Percentiles rank a stretch among this genome's conserved stretches.
Conservation (phyloP, 768 basidiomycete genomes). For the Suillus subluteus region DNA sequence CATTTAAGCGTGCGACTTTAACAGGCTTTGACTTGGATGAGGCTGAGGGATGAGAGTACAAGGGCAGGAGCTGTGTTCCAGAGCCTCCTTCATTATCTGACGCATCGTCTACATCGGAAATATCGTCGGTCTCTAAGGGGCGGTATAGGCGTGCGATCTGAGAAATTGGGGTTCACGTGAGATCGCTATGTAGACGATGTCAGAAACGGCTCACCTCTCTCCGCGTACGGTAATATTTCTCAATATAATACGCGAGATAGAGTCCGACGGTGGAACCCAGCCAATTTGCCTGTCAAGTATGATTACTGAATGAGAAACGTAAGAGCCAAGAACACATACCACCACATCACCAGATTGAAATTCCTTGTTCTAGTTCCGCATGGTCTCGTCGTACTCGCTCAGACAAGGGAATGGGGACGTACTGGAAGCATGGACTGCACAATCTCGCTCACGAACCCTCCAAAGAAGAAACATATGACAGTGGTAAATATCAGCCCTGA, state of each 20-base stretch:
- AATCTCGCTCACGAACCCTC: constrained; percentile 80
- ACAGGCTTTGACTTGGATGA: constrained; percentile 33
- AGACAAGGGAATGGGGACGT: constrained; percentile 24
- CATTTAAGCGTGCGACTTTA: constrained; percentile 46
- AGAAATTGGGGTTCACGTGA: constrained; percentile 4
- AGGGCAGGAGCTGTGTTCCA: constrained; percentile 63
- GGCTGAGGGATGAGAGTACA: constrained; percentile 32
- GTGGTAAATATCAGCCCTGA: constrained; percentile 68
- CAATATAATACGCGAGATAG: constrained; percentile 65
- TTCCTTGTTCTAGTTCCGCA: constrained; percentile 55
- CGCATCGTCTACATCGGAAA: constrained; percentile 56
- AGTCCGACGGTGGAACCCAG: constrained; percentile 74
- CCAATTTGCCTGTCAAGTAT: constrained; percentile 66
- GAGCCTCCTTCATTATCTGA: constrained; percentile 44
- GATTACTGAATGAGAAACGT: constrained; percentile 16
- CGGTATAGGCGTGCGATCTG: constrained; percentile 81
- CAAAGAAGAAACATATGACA: constrained; percentile 76
- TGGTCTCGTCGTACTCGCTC: constrained; percentile 10
- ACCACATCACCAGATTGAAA: constrained; percentile 76
- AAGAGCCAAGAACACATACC: constrained; percentile 43
- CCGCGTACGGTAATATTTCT: constrained; percentile 76
- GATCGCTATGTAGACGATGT: neutral
- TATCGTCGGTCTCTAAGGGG: constrained; percentile 58
- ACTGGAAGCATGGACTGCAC: constrained; percentile 81
- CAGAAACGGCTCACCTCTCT: constrained; percentile 59